Evolutionary conservation across 2,329 filamentous ascomycete species (phyloP).

Genomic region (Fusarium agapanthi): DNA sequence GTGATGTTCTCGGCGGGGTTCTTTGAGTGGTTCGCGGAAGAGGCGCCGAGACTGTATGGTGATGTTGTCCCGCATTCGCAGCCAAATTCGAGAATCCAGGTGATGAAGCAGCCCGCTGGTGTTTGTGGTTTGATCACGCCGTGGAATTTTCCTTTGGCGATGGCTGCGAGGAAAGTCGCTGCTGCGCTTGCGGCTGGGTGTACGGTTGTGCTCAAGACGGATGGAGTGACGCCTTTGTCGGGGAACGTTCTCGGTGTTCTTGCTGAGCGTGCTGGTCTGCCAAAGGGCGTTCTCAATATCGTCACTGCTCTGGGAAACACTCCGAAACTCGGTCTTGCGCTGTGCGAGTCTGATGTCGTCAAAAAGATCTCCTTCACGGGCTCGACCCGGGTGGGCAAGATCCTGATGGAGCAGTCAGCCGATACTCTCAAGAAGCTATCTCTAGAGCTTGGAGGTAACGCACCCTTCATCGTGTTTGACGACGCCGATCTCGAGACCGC

Average conservation of each 20-base stretch:
- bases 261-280: slow-evolving; percentile 74
- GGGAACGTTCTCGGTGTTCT: slow-evolving; percentile 84
- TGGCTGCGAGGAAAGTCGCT: slow-evolving; percentile 56
- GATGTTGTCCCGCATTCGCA: slow-evolving; percentile 66
- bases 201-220: slow-evolving; percentile 83
- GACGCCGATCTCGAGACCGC: slow-evolving; percentile 78
- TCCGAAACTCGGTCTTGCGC: slow-evolving; percentile 67
- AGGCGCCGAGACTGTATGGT: slow-evolving; percentile 63
- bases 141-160: slow-evolving; percentile 67
- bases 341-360: slow-evolving; percentile 70
- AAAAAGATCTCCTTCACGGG: slow-evolving; percentile 82
- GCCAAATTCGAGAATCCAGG: slow-evolving; percentile 71
- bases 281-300: slow-evolving; percentile 55
- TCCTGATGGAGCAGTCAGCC: slow-evolving; percentile 76
- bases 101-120: slow-evolving; percentile 55
- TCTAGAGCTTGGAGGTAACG: slow-evolving; percentile 75
- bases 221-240: slow-evolving; percentile 87
- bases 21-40: slow-evolving; percentile 64
- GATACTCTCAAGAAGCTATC: slow-evolving; percentile 71
- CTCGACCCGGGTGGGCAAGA: slow-evolving; percentile 57
- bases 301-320: slow-evolving; percentile 74
- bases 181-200: slow-evolving; percentile 74
- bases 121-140: slow-evolving; percentile 46
- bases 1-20: slow-evolving; percentile 68
- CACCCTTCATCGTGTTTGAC: slow-evolving; percentile 81